Conservation (phyloP, 2,329 filamentous ascomycete species). For the Zopfia rhizophila region DNA sequence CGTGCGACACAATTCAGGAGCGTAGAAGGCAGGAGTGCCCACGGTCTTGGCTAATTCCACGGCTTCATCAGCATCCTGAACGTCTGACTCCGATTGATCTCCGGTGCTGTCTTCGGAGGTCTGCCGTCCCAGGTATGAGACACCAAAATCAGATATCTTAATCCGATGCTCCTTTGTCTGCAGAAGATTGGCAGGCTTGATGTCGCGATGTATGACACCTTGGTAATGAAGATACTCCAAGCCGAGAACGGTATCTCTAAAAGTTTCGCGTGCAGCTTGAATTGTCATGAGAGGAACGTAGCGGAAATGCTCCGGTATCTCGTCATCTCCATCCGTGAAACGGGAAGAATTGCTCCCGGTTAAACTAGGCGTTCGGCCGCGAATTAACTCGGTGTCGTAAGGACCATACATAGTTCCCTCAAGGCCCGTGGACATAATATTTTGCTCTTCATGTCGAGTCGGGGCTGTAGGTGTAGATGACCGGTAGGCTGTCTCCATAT, state of each 20-base stretch:
- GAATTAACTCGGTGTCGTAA: conserved; percentile 68
- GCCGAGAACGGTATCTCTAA: conserved; percentile 91
- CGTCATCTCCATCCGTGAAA: conserved; percentile 53
- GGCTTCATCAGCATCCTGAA: conserved; percentile 88
- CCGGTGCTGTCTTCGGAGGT: conserved; percentile 82
- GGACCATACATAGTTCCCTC: conserved; percentile 83
- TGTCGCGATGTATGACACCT: conserved; percentile 63
- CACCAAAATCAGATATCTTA: conserved; percentile 98
- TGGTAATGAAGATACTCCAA: conserved; percentile 82
- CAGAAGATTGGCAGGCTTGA: conserved; percentile 80
- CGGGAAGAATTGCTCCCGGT: conserved; percentile 77
- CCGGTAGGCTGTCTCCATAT: conserved; percentile 50
- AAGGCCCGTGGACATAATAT: conserved; percentile 61
- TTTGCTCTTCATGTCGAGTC: conserved; percentile 15
- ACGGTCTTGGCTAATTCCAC: conserved; percentile 98
- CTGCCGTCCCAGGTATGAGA: conserved; percentile 93
- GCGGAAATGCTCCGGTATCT: conserved; percentile 86
- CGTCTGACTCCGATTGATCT: conserved; percentile 80
- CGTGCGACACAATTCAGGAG: conserved; percentile 93
- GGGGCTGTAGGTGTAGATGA: conserved; percentile 33
- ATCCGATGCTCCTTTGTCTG: conserved; percentile 86
- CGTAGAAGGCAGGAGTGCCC: conserved; percentile 96
- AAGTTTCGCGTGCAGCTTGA: conserved; percentile 81
- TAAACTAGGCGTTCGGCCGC: conserved; percentile 80
- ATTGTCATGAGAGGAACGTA: conserved; percentile 95